Conservation (phyloP, 1,139 yeast genomes). For the Yamadazyma dushanensis region DNA sequence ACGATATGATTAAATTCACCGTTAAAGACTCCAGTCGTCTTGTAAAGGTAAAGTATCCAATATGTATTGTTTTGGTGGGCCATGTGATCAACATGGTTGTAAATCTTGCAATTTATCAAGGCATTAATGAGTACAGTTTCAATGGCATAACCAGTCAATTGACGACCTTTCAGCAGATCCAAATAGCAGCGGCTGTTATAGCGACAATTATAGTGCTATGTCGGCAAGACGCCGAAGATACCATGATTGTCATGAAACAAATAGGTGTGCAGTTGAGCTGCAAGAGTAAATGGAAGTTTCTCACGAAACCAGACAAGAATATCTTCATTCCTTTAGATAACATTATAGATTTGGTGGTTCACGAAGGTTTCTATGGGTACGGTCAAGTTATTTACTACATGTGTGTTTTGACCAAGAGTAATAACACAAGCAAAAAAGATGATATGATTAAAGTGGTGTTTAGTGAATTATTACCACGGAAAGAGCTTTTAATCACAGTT, state of each 20-base stretch:
- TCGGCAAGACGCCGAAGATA: conserved; percentile 32
- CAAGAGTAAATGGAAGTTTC: conserved; percentile 29
- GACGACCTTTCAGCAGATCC: background rate
- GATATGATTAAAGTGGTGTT: conserved; percentile 49
- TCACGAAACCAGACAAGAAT: conserved; percentile 20
- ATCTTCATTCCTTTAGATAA: conserved; percentile 52
- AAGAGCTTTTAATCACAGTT: conserved; percentile 40
- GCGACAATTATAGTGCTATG: conserved; percentile 9
- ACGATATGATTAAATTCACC: conserved; percentile 14
- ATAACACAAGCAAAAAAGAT: conserved; percentile 20
- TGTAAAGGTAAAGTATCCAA: conserved; percentile 5
- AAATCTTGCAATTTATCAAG: background rate
- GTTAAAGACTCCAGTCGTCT: conserved; percentile 14
- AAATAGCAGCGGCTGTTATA: background rate
- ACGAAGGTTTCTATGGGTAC: conserved; percentile 66
- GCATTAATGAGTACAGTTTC: background rate
- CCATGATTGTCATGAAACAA: conserved; percentile 36
- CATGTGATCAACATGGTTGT: background rate
- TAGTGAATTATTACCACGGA: conserved; percentile 46
- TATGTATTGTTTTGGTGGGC: conserved; percentile 2
- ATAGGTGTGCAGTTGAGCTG: conserved; percentile 38
- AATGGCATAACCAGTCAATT: background rate
- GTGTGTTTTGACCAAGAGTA: conserved; percentile 51
- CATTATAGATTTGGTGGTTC: conserved; percentile 60
- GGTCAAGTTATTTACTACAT: conserved; percentile 62